Evolutionary conservation across 2,329 filamentous ascomycete genomes (phyloP).

Genomic region (Cladosporium sp.): DNA sequence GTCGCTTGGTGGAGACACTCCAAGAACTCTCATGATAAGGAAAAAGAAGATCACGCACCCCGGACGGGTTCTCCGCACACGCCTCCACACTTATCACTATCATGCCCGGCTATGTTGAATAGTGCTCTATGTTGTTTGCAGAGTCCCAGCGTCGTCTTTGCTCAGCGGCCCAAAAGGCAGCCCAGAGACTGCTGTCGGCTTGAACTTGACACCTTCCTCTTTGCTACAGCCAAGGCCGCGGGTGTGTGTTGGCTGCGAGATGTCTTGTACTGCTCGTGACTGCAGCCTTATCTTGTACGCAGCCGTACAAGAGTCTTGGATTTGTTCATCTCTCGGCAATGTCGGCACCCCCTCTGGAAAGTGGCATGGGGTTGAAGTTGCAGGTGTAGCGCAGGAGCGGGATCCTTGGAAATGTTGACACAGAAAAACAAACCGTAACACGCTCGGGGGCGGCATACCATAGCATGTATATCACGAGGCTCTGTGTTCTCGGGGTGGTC

Average conservation of each 20-base stretch:
- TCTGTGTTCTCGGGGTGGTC: background rate
- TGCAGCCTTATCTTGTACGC: background rate
- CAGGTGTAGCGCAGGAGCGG: background rate
- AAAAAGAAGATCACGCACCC: background rate
- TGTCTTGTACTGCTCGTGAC: background rate
- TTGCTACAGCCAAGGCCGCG: background rate
- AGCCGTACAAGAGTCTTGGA: conserved; percentile 9
- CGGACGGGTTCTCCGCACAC: background rate
- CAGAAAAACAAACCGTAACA: background rate
- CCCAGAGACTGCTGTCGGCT: background rate
- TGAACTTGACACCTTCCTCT: background rate
- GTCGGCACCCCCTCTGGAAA: background rate
- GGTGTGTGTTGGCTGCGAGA: background rate
- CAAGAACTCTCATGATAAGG: background rate
- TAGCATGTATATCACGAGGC: background rate
- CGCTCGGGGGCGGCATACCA: background rate
- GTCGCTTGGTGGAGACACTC: background rate
- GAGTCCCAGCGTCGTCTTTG: background rate
- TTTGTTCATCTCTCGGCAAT: background rate
- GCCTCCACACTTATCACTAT: background rate
- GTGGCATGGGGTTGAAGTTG: background rate
- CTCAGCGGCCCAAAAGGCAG: background rate
- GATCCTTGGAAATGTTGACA: background rate
- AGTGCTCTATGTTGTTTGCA: background rate
- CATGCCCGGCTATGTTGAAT: background rate